Evolutionary conservation across 169 alveolate species (phyloP).

Genomic region (Cystoisospora suis): DNA sequence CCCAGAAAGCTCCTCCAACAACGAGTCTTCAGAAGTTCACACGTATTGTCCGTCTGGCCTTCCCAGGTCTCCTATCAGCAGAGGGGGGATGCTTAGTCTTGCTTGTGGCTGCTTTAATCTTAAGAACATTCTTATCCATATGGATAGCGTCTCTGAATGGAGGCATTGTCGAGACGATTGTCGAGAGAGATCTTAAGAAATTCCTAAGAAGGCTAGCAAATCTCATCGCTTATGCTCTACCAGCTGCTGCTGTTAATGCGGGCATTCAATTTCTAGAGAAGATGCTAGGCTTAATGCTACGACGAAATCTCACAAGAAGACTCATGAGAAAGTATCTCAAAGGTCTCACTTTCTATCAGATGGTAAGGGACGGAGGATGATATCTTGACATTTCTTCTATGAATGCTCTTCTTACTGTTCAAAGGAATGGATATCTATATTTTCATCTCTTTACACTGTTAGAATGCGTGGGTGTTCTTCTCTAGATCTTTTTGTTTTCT

Average conservation of each 20-base stretch:
- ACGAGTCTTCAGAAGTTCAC: background rate
- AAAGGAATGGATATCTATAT: too few species aligned
- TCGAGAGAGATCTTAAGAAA: slow-evolving; percentile 67
- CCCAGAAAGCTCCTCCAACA: background rate
- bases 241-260: slow-evolving; percentile 83
- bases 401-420: too few species aligned
- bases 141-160: slow-evolving; percentile 84
- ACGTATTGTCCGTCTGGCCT: slow-evolving; percentile 67
- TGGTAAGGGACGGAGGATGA: slow-evolving; percentile 53
- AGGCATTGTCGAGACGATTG: slow-evolving; percentile 80
- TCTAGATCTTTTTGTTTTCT: too few species aligned
- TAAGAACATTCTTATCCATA: slow-evolving; percentile 82
- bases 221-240: slow-evolving; percentile 79
- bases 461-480: too few species aligned
- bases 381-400: too few species aligned
- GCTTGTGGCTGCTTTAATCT: slow-evolving; percentile 75
- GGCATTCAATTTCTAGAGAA: slow-evolving; percentile 77
- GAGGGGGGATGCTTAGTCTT: slow-evolving; percentile 70
- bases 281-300: slow-evolving; percentile 75
- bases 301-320: slow-evolving; percentile 75
- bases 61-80: slow-evolving; percentile 72
- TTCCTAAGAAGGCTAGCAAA: slow-evolving; percentile 74
- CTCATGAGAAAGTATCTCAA: slow-evolving; percentile 76
- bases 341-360: slow-evolving; percentile 79
- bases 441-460: too few species aligned